These are phyloP conservation scores for Rutstroemia sp. DNA, from an alignment of 2,329 filamentous ascomycete species.

Conservation along the genomic window DNA sequence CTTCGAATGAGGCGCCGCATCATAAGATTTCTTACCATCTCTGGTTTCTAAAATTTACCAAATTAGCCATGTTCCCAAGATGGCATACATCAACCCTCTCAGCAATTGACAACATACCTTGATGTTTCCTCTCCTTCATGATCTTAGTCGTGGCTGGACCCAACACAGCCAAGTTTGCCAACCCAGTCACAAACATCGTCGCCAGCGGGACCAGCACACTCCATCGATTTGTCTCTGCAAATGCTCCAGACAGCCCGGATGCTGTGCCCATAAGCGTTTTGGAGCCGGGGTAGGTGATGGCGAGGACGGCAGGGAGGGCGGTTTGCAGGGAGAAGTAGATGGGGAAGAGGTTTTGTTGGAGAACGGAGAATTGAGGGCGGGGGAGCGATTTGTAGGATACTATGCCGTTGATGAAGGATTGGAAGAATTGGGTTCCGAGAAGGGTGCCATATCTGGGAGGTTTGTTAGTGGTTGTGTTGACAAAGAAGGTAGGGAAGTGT, in stretches of 20 bases:
- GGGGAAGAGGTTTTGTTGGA: constrained; percentile 78
- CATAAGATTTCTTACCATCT: constrained; percentile 83
- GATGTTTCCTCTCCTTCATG: constrained; percentile 69
- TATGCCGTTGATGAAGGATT: constrained; percentile 71
- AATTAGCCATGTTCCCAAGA: background rate
- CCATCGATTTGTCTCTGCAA: constrained; percentile 54
- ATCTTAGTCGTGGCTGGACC: constrained; percentile 68
- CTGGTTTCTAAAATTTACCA: constrained; percentile 55
- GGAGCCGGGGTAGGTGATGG: constrained; percentile 72
- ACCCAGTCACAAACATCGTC: constrained; percentile 61
- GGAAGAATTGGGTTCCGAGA: constrained; percentile 79
- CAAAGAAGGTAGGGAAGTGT: background rate
- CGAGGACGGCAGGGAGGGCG: constrained; percentile 61
- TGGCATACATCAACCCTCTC: background rate
- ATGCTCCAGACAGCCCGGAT: constrained; percentile 45
- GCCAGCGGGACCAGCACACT: constrained; percentile 61
- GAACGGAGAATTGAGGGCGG: constrained; percentile 69
- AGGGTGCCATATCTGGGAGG: constrained; percentile 75
- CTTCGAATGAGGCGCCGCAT: constrained; percentile 68
- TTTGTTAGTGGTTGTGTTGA: constrained; percentile 2
- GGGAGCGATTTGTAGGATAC: constrained; percentile 71
- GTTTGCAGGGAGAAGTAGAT: constrained; percentile 85
- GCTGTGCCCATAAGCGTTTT: constrained; percentile 30
- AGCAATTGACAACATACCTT: constrained; percentile 51
- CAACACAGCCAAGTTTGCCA: constrained; percentile 63